Evolutionary conservation across 805 yeast species (phyloP), one percentile per base, ranked within the genome.

Genomic region (Hanseniaspora pseudoguilliermondii): DNA sequence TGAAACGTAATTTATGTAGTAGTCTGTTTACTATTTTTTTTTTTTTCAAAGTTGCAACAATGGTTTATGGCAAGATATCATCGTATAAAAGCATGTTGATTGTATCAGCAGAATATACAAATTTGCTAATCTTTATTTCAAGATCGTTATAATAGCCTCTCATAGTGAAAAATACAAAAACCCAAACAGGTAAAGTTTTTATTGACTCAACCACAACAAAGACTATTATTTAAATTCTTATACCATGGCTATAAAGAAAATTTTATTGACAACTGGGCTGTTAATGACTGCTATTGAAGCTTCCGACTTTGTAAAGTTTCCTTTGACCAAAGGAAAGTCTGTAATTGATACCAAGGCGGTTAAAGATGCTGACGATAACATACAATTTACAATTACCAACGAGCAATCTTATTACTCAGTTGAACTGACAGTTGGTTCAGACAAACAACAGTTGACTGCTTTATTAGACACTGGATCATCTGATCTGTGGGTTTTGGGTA

Each of bases 401-500:
- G 65, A 68, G 47, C 56, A 60, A 8, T 64, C 71, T 5, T 76
- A 73, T 58, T 76, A 75, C 59, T 63, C 73, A 41, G 74, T 71
- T 1, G 65, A 65, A 13, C 53, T 76, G 18, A 58, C 63, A 27
- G 60, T 82, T 18, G 87, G 88, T 2, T 76, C 83, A 0, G 72
- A 78, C 1, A 62, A 72, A 0, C 83, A 82, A 61, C 65, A 70
- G 18, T 70, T 83, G 5, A 71, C 71, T 11, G 79, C 83, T 10
- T 65, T 82, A 39, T 64, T 84, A 18, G 93, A 84, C 63, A 84
- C 90, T 0, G 93, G 91, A 2, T 83, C 89, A 0, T 76, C 85
- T 0, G 90, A 84, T 64, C 67, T 85, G 16, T 83, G 87, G 86
- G 77, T 82, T 23, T 72, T 77, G 59, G 29, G 49, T 32, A 20